Evolutionary conservation across 2,329 filamentous ascomycete genomes (phyloP).

Genomic region (Monosporascus sp.): DNA sequence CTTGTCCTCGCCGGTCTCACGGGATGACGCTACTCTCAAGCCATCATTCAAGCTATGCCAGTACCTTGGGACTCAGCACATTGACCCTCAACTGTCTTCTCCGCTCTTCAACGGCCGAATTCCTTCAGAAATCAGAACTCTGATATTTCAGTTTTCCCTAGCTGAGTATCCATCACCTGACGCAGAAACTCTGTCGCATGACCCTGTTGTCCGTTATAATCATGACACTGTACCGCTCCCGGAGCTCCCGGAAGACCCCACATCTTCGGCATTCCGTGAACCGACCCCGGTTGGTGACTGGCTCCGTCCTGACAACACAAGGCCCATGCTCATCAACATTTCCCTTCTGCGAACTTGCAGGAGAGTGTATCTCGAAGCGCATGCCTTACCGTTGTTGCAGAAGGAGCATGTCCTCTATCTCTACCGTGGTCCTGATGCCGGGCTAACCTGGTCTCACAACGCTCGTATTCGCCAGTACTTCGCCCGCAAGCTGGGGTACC

Average conservation of each 20-base stretch:
- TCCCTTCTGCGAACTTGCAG: constrained; percentile 29
- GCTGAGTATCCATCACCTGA: constrained; percentile 13
- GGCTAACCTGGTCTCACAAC: constrained; percentile 1
- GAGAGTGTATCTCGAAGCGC: constrained; percentile 28
- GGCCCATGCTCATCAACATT: constrained; percentile 14
- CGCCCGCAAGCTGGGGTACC: constrained; percentile 9
- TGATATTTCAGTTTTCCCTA: constrained; percentile 29
- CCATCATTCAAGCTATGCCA: constrained; percentile 7
- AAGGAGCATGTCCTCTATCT: constrained; percentile 26
- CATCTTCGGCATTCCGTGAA: constrained; percentile 5
- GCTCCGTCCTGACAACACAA: constrained; percentile 26
- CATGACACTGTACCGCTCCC: constrained; percentile 1
- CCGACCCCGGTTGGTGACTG: constrained; percentile 13
- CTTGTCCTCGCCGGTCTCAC: not conserved
- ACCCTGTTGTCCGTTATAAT: constrained; percentile 15
- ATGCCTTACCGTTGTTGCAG: constrained; percentile 22
- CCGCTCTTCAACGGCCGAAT: constrained; percentile 15
- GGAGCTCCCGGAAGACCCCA: constrained; percentile 16
- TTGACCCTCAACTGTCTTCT: constrained; percentile 15
- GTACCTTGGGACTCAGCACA: constrained; percentile 7
- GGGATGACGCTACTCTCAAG: not conserved
- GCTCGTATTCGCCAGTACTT: constrained; percentile 15
- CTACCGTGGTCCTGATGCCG: constrained; percentile 4
- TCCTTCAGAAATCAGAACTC: constrained; percentile 27
- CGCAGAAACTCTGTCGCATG: not conserved